Evolutionary conservation across 805 yeast genomes (phyloP).

Genomic region (Ogataea angusta): DNA sequence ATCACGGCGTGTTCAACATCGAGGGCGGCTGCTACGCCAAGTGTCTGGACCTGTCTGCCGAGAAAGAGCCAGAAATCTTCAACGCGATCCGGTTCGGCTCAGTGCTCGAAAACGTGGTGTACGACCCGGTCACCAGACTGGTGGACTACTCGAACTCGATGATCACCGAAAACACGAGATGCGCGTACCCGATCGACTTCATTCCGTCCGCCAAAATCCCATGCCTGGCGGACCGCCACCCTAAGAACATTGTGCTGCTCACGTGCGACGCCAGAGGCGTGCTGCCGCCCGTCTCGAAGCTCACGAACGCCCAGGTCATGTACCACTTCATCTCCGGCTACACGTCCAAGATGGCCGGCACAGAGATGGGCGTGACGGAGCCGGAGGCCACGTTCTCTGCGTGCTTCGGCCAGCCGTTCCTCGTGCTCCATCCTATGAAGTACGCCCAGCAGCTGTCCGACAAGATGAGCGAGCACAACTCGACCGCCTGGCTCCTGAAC

Average conservation of each 20-base stretch:
- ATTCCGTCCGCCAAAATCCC: conserved; percentile 96
- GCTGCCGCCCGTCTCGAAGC: conserved; percentile 92
- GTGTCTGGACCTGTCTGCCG: conserved; percentile 83
- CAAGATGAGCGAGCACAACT: conserved; percentile 83
- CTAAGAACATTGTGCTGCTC: conserved; percentile 84
- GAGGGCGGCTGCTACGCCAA: conserved; percentile 99
- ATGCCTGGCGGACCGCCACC: conserved; percentile 85
- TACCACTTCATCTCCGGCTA: conserved; percentile 98
- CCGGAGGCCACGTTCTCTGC: conserved; percentile 98
- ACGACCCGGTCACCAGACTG: conserved; percentile 70
- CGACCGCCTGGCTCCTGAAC: conserved; percentile 94
- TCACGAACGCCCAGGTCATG: conserved; percentile 95
- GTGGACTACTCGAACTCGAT: conserved; percentile 82
- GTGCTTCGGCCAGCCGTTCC: conserved; percentile 98
- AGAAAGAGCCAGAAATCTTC: conserved; percentile 97
- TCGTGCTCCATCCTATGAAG: conserved; percentile 96
- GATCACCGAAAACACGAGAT: conserved; percentile 95
- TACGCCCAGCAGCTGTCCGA: conserved; percentile 95
- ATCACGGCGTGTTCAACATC: conserved; percentile 96
- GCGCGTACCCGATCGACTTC: conserved; percentile 97
- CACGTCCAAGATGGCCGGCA: conserved; percentile 99
- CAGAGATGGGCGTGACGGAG: conserved; percentile 97
- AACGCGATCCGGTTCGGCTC: conserved; percentile 93
- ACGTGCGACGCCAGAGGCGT: conserved; percentile 99
- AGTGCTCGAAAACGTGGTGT: conserved; percentile 88